Conservation (phyloP, 306 rosid genomes). For the Quercus engelmannii region DNA sequence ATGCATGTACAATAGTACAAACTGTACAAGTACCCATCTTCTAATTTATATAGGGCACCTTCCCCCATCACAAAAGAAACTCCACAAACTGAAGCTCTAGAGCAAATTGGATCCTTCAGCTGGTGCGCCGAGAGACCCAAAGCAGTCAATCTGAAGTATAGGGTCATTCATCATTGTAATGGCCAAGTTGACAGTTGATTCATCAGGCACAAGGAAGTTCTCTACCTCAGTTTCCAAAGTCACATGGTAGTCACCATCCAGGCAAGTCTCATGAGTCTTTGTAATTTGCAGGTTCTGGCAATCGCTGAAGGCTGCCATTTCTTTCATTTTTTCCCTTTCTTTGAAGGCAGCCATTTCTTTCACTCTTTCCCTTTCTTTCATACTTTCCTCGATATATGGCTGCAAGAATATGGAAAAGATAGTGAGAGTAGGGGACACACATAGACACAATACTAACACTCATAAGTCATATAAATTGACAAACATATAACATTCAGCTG, state of each 20-base stretch:
- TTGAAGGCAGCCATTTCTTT: not conserved
- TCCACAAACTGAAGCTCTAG: not conserved
- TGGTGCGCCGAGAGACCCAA: too few relatives aligned
- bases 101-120: too few relatives aligned
- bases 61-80: not conserved
- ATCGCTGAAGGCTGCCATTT: not conserved
- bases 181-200: not conserved
- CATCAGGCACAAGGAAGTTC: too few relatives aligned
- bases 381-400: slow-evolving; percentile 33
- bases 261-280: not conserved
- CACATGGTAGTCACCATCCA: not conserved
- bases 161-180: not conserved
- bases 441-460: too few relatives aligned
- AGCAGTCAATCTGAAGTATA: not conserved
- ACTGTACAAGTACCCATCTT: too few relatives aligned
- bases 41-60: too few relatives aligned
- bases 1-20: too few relatives aligned
- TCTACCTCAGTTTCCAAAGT: not conserved
- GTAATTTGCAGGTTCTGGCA: not conserved
- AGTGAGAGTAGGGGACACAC: not conserved
- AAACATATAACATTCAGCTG: too few relatives aligned
- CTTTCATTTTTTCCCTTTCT: slow-evolving; percentile 10
- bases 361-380: slow-evolving; percentile 15
- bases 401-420: not conserved
- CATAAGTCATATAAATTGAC: too few relatives aligned